A percentile compares a stretch with the other conserved stretches of the same genome.
Evolutionary conservation across 140 eudicot genomes (phyloP).

Genomic region (Bidens hawaiensis): DNA sequence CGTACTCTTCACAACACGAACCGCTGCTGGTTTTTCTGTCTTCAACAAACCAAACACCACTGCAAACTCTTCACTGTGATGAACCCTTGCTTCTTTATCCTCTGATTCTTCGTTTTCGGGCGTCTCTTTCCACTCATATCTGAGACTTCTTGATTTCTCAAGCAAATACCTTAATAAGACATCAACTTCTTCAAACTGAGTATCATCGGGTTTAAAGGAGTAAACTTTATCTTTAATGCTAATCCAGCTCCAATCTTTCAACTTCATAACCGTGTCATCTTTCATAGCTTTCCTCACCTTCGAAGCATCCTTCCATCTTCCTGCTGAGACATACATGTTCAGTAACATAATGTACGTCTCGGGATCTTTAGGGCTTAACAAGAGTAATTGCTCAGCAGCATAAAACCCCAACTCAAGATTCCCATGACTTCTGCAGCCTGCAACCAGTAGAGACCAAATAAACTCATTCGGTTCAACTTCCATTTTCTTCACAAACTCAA

Average conservation of each 20-base stretch:
- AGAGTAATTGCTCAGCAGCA: conserved; percentile 72
- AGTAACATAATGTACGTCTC: conserved; percentile 55
- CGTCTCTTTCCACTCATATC: conserved; percentile 44
- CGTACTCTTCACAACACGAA: conserved; percentile 61
- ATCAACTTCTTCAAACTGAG: conserved; percentile 33
- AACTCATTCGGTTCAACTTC: conserved; percentile 62
- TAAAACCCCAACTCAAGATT: conserved; percentile 58
- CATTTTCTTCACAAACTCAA: conserved; percentile 62
- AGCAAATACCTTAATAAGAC: conserved; percentile 42
- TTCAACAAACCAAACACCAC: conserved; percentile 73
- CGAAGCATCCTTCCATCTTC: conserved; percentile 73
- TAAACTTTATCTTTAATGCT: conserved; percentile 64
- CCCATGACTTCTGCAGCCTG: conserved; percentile 86
- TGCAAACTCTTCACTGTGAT: conserved; percentile 87
- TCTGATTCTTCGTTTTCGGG: conserved; percentile 34
- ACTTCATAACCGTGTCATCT: conserved; percentile 51
- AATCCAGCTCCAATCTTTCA: conserved; percentile 83
- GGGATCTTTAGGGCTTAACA: conserved; percentile 53
- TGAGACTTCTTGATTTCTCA: conserved; percentile 43
- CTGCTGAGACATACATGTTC: conserved; percentile 68
- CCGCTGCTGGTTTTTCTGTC: conserved; percentile 32
- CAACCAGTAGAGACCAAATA: conserved; percentile 74
- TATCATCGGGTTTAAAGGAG: conserved; percentile 43
- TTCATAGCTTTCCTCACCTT: conserved; percentile 71
- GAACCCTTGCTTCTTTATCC: conserved; percentile 32